Evolutionary conservation across 345 rosid species (phyloP), one percentile per base, ranked within the genome.

Genomic region (Citrus sinensis): DNA sequence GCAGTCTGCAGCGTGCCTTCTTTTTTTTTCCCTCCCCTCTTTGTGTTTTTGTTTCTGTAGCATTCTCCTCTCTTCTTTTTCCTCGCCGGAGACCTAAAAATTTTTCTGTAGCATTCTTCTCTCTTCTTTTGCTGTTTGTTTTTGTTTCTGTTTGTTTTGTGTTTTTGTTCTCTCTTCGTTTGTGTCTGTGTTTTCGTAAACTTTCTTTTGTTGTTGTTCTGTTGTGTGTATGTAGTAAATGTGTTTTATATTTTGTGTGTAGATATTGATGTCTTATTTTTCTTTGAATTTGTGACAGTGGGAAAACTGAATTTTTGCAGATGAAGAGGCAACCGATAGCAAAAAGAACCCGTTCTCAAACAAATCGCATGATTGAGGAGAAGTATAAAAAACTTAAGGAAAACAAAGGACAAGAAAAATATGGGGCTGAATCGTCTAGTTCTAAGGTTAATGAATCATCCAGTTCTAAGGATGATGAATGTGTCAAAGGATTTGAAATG

Each of bases 301-400:
- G 27, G 8, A 74, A 46, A 62, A 46, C 17, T 22, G 4, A n/a
- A 24, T 10, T 42, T 27, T 42, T 29, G 35, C 5, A 6, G 27
- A 55, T 20, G 59, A 9, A 7, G 24, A 16, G 56, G 7, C 55
- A 34, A 13, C 82, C 85, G 9, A 17, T 82, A 17, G 76, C 79
- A 9, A 82, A 66, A 20, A 74, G 85, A 65, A 82, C 85, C 1
- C 70, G 86, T 72, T 60, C 42, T 8, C 68, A 32, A 60, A 80
- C 51, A 34, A 79, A 70, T 4, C 62, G 16, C 2, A n/a, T 61
- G 66, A 59, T 20, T 32, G 40, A 11, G 63, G 29, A 37, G 49
- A 13, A 16, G 8, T 40, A 59, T 61, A 78, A 80, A 58, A 63
- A n/a, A 27, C 17, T 51, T 27, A 71, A 61, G 75, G 30, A 30